Conservation (phyloP, 164 flowering plant genomes). For the Magnolia changhungtana region DNA sequence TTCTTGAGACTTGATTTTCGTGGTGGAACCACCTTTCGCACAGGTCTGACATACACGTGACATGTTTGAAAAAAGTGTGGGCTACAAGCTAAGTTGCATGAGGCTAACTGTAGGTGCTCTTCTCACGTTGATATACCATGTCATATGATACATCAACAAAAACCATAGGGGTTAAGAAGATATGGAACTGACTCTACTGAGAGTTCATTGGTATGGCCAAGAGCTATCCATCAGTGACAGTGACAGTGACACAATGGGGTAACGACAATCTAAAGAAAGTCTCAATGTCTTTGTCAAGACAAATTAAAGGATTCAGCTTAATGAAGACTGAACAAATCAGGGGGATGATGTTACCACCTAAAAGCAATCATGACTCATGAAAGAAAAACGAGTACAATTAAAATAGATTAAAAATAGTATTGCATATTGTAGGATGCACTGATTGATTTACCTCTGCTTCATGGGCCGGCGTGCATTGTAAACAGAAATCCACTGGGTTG, state of each 20-base stretch:
- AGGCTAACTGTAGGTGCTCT: not conserved
- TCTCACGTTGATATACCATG: not conserved
- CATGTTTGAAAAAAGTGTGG: not conserved
- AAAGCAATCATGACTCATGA: not conserved
- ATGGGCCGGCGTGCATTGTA: slow-evolving; percentile 86
- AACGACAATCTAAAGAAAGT: no score
- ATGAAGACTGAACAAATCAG: not conserved
- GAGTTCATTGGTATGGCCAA: no score
- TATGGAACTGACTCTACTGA: no score
- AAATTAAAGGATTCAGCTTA: not conserved
- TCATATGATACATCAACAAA: not conserved
- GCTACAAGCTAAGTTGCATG: not conserved
- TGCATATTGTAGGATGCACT: slow-evolving; percentile 1
- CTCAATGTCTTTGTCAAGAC: no score
- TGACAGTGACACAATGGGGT: no score
- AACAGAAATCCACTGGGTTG: slow-evolving; percentile 90
- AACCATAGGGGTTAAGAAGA: no score
- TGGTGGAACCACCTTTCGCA: not conserved
- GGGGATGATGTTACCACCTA: not conserved
- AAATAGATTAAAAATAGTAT: not conserved
- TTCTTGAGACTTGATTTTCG: not conserved
- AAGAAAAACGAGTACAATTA: not conserved
- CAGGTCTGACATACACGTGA: not conserved
- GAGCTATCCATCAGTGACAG: no score
- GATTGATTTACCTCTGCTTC: slow-evolving; percentile 73